A percentile compares a stretch with the other conserved stretches of the same genome.
Evolutionary conservation across 352 stramenopile genomes (phyloP).

Genomic region (Phytophthora niederhauseri): DNA sequence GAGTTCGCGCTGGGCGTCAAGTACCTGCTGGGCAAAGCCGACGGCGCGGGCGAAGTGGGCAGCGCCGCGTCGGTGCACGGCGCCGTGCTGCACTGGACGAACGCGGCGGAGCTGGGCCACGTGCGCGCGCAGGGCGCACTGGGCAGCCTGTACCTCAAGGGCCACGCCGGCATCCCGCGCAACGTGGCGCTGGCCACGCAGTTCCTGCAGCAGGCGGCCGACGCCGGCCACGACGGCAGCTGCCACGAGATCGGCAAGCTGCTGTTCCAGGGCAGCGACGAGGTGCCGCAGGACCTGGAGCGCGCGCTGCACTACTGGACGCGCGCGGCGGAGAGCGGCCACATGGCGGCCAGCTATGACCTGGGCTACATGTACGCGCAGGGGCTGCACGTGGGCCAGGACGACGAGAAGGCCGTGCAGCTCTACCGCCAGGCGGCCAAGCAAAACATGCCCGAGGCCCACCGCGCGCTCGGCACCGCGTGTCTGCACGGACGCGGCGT

Average conservation of each 20-base stretch:
- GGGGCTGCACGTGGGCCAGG: conserved; percentile 64
- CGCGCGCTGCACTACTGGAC: conserved; percentile 70
- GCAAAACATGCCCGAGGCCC: conserved; percentile 73
- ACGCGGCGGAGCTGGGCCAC: conserved; percentile 71
- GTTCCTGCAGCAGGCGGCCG: conserved; percentile 70
- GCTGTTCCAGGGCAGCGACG: conserved; percentile 57
- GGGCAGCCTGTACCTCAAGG: conserved; percentile 72
- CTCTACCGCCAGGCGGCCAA: conserved; percentile 64
- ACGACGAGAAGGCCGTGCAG: conserved; percentile 59
- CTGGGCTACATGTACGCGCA: conserved; percentile 78
- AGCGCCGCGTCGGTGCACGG: conserved; percentile 49
- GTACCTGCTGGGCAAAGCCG: conserved; percentile 55
- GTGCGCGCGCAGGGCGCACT: conserved; percentile 73
- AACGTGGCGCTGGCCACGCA: conserved; percentile 54
- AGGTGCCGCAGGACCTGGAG: conserved; percentile 36
- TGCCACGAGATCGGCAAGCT: conserved; percentile 84
- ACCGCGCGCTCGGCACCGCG: conserved; percentile 62
- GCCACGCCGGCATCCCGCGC: conserved; percentile 50
- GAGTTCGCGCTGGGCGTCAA: conserved; percentile 72
- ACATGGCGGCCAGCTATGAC: conserved; percentile 80
- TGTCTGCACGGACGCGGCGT: conserved; percentile 54
- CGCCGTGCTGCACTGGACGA: conserved; percentile 81
- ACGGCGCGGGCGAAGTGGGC: conserved; percentile 24
- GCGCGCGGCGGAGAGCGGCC: conserved; percentile 56
- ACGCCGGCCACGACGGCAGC: conserved; percentile 67